These are phyloP conservation scores for Trichoderma sp. DNA, from an alignment of 2,329 filamentous ascomycete species.

Conservation along the genomic window DNA sequence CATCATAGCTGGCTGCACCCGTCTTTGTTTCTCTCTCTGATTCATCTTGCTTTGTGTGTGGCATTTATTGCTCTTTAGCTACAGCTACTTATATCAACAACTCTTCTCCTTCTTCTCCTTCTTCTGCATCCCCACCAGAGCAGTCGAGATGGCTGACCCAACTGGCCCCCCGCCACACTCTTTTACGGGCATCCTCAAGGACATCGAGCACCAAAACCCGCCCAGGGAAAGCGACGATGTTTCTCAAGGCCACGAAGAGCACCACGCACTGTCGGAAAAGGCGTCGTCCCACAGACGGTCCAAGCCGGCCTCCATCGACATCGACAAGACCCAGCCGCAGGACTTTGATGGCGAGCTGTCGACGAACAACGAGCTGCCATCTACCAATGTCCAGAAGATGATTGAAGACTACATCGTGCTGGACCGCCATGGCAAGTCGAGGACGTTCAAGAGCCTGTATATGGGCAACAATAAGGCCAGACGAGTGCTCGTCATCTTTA, in stretches of 20 bases:
- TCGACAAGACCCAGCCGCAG: slow-evolving; percentile 44
- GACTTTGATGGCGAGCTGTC: slow-evolving; percentile 60
- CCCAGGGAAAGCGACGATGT: not conserved
- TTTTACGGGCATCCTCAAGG: slow-evolving; percentile 14
- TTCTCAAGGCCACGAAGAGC: not conserved
- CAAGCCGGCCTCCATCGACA: slow-evolving; percentile 33
- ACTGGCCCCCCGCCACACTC: not conserved
- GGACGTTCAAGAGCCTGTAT: slow-evolving; percentile 65
- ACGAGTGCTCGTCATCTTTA: slow-evolving; percentile 69
- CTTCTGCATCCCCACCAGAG: not conserved
- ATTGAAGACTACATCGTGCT: slow-evolving; percentile 60
- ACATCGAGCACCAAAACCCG: not conserved
- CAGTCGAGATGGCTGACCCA: not conserved
- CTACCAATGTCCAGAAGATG: slow-evolving; percentile 48
- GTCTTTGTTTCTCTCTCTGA: not conserved
- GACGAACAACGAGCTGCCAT: slow-evolving; percentile 58
- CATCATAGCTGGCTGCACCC: not conserved
- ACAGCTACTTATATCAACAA: not conserved
- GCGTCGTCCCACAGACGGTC: slow-evolving; percentile 15
- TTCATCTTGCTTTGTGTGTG: not conserved
- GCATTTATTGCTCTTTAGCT: not conserved
- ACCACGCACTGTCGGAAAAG: not conserved
- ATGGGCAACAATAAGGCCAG: slow-evolving; percentile 54
- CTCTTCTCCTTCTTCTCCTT: not conserved
- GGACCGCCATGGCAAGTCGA: slow-evolving; percentile 60